Evolutionary conservation across 2,329 filamentous ascomycete genomes (phyloP), one percentile per base, ranked within the genome.

Genomic region (Penicillium sp.): DNA sequence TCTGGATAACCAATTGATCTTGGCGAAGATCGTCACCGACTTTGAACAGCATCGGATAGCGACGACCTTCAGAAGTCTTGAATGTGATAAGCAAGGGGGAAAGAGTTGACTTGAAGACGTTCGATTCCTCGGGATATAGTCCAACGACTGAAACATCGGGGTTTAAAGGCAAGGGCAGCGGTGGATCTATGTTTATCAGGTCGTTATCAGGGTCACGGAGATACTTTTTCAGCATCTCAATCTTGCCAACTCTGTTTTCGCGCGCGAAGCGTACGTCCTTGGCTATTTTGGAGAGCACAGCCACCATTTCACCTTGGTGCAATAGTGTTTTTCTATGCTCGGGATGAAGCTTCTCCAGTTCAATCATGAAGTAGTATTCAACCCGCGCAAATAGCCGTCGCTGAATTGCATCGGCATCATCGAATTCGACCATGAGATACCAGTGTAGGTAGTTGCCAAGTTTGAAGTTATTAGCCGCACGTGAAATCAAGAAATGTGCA

Each of bases 391-490:
- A 99, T 19, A 97, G 86, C 61, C 90, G 90, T 46, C 90, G 89
- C 70, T 93, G 89, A 56, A 88, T 86, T 4, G 86, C 86, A 63
- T 89, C 92, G 40, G 78, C 75, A 72, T 97, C 93, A 66, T 95
- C 91, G 66, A 93, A 95, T 76, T 99, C 95, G 1, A 99, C 94
- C 87, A 97, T 97, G 2, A 99, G 82, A 74, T 97, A 99, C 94
- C 94, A 99, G 73, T 97, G 91, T 54, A 99, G 86, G 76, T 95
- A 96, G 72, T 96, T 99, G 31, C 93, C 94, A 1, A 99, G 83
- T 59, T 89, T 88, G 69, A 97, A 90, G 70, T 96, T 97, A 61
- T 88, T 86, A 15, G 90, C 89, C 4, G 94, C 95, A 37, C 94
- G 86, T 1, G 89, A 86, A 56, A 99, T 94, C 3, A 99, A 81